phyloP scores from a whole-genome alignment of 345 rosid genomes.

The Trapa bicornis region DNA sequence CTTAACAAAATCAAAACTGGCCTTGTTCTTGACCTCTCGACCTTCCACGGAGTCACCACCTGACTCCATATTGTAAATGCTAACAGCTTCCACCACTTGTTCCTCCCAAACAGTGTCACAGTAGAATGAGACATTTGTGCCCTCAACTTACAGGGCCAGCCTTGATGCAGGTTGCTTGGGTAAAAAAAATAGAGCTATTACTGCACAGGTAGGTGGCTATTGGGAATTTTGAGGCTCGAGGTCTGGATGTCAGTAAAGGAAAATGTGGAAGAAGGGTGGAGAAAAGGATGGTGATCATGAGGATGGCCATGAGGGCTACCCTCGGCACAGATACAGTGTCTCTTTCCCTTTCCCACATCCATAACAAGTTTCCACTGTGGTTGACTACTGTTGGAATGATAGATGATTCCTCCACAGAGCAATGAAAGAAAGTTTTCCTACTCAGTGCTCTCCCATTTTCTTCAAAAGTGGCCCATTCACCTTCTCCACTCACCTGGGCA shows the following conservation, averaged over 20 bases:
- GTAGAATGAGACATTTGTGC: background rate
- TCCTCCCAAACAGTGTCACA: background rate
- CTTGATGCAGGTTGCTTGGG: background rate
- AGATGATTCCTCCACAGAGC: conserved; percentile 5
- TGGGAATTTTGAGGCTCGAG: background rate
- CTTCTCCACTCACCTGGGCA: background rate
- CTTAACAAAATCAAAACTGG: background rate
- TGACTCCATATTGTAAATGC: background rate
- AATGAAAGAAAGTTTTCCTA: conserved; percentile 6
- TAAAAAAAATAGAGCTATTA: background rate
- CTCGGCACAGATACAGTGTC: background rate
- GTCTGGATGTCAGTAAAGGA: background rate
- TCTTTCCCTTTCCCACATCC: background rate
- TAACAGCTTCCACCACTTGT: background rate
- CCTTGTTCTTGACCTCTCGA: background rate
- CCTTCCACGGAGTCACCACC: background rate
- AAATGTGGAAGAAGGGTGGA: background rate
- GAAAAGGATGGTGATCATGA: background rate
- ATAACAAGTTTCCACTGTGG: background rate
- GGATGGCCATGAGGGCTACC: background rate
- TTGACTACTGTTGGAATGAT: conserved; percentile 11
- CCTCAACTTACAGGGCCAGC: background rate
- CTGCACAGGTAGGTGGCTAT: background rate
- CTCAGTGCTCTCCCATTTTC: conserved; percentile 4
- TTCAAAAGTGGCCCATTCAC: background rate